These are phyloP conservation scores for Saturnispora sekii DNA, from an alignment of 805 yeast genomes.

Conservation along the genomic window DNA sequence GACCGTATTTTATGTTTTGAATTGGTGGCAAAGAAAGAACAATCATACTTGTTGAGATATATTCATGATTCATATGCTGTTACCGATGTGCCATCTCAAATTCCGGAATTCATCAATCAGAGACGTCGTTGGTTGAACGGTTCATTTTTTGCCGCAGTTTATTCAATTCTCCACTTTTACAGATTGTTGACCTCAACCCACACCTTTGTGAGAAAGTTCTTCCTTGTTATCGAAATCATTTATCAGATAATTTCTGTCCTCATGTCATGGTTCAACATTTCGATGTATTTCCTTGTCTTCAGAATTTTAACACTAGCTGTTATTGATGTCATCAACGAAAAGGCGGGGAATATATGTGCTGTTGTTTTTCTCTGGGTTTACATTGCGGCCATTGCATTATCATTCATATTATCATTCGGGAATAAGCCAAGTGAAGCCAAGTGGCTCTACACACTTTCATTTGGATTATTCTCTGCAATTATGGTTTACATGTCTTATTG, in stretches of 20 bases:
- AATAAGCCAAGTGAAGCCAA: slow-evolving; percentile 88
- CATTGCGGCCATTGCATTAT: slow-evolving; percentile 61
- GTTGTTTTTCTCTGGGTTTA: slow-evolving; percentile 82
- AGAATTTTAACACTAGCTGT: slow-evolving; percentile 73
- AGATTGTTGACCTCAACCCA: slow-evolving; percentile 73
- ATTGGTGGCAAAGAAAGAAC: slow-evolving; percentile 67
- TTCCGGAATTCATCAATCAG: slow-evolving; percentile 83
- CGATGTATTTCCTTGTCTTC: slow-evolving; percentile 82
- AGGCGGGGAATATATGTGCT: slow-evolving; percentile 66
- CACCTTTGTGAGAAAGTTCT: slow-evolving; percentile 52
- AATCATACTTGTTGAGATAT: slow-evolving; percentile 68
- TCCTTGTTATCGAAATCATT: slow-evolving; percentile 64
- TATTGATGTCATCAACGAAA: slow-evolving; percentile 38
- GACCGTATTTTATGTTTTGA: slow-evolving; percentile 94
- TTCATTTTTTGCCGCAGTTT: slow-evolving; percentile 88
- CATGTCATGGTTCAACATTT: slow-evolving; percentile 84
- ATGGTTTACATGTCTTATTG: slow-evolving; percentile 76
- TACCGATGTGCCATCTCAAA: slow-evolving; percentile 87
- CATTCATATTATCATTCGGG: slow-evolving; percentile 86
- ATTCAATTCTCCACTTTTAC: slow-evolving; percentile 67
- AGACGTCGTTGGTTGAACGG: slow-evolving; percentile 97
- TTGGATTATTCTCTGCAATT: slow-evolving; percentile 65
- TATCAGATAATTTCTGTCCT: slow-evolving; percentile 67
- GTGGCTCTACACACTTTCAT: slow-evolving; percentile 59
- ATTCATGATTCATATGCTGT: slow-evolving; percentile 85